Evolutionary conservation across 331 rosid species (phyloP).

Genomic region (Prunus yedoensis): DNA sequence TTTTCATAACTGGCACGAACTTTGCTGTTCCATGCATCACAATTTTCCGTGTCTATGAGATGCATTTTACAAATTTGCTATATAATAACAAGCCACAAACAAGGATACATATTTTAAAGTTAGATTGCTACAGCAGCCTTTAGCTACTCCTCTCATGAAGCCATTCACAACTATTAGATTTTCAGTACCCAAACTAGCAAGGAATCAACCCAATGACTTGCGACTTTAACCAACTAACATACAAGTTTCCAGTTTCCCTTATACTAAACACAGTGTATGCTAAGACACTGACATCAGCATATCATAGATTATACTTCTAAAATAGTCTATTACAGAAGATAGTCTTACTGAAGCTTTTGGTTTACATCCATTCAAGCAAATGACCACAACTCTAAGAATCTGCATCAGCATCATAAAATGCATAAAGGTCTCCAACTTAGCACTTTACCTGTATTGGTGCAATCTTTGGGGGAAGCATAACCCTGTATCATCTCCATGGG

Average conservation of each 20-base stretch:
- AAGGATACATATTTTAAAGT: neutral
- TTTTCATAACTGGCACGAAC: neutral
- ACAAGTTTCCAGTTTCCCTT: neutral
- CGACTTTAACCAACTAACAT: neutral
- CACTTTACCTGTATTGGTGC: conserved; percentile 72
- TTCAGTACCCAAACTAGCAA: neutral
- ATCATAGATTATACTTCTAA: neutral
- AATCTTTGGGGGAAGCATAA: conserved; percentile 91
- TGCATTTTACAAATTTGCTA: neutral
- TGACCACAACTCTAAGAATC: neutral
- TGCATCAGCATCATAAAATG: neutral
- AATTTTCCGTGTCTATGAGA: neutral
- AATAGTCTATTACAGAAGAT: neutral
- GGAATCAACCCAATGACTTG: neutral
- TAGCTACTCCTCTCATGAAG: neutral
- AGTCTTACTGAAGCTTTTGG: neutral
- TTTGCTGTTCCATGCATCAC: neutral
- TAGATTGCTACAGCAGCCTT: neutral
- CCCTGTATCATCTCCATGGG: conserved; percentile 89
- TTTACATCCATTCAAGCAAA: neutral
- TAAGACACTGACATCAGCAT: neutral
- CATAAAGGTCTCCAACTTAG: conserved; percentile 31
- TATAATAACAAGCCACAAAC: neutral
- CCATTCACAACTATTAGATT: neutral
- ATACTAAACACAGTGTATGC: neutral